phyloP scores from a whole-genome alignment of 805 yeast genomes.

The Candida manassasensis region DNA sequence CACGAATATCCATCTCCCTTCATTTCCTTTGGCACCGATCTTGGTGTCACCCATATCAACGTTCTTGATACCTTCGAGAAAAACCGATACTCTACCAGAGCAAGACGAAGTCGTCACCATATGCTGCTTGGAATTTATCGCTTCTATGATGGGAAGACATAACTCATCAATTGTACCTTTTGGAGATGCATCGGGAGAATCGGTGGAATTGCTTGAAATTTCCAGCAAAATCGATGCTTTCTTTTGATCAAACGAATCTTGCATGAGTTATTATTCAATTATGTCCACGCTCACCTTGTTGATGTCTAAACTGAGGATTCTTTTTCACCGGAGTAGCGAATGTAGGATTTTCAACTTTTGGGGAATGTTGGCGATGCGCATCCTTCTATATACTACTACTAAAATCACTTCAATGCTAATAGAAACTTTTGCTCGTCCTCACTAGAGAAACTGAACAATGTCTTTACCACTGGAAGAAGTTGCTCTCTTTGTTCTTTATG shows the following conservation, averaged over 20 bases:
- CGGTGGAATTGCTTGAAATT: constrained; percentile 39
- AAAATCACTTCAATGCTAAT: constrained; percentile 41
- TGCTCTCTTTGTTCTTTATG: constrained; percentile 88
- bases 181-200: constrained; percentile 67
- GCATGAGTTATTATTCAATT: constrained; percentile 22
- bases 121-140: constrained; percentile 58
- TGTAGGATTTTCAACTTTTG: too few species aligned
- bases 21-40: constrained; percentile 80
- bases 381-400: not conserved
- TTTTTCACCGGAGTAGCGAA: too few species aligned
- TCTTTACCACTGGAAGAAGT: constrained; percentile 79
- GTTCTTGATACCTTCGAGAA: constrained; percentile 65
- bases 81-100: constrained; percentile 81
- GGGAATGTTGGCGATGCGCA: constrained; percentile 4
- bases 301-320: too few species aligned
- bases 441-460: constrained; percentile 61
- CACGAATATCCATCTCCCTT: constrained; percentile 81
- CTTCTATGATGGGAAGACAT: constrained; percentile 66
- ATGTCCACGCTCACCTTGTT: too few species aligned
- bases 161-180: constrained; percentile 79
- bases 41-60: constrained; percentile 17
- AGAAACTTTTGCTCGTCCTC: constrained; percentile 73
- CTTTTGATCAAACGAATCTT: constrained; percentile 64
- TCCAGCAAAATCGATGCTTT: constrained; percentile 51
- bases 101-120: constrained; percentile 88